Percentiles rank a stretch among this genome's conserved stretches.
These are phyloP conservation scores for Hordeum vulgare DNA, from an alignment of 176 grass and related monocot genomes.

Conservation along the genomic window MorexV3_pseudomolecules_assembly NC_058522.1:555722233-555722732, in stretches of 20 bases:
- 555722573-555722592: too few relatives aligned
- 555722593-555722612: neutral
- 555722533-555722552: neutral
- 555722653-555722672: neutral
- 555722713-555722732: too few relatives aligned
- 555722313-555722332: too few relatives aligned
- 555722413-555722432: constrained; percentile 26
- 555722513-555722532: constrained; percentile 2
- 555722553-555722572: neutral
- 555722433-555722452: neutral
- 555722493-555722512: neutral
- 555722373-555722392: too few relatives aligned
- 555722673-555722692: neutral
- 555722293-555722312: too few relatives aligned
- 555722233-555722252: too few relatives aligned
- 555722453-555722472: neutral
- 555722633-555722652: neutral
- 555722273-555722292: too few relatives aligned
- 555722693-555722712: neutral
- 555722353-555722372: too few relatives aligned
- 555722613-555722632: too few relatives aligned
- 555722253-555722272: too few relatives aligned
- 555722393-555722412: constrained; percentile 85
- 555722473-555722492: neutral
- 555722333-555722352: too few relatives aligned